Percentiles rank a stretch among this genome's conserved stretches.
Evolutionary conservation across 805 yeast species (phyloP).

Genomic region (Candida andamanensis): DNA sequence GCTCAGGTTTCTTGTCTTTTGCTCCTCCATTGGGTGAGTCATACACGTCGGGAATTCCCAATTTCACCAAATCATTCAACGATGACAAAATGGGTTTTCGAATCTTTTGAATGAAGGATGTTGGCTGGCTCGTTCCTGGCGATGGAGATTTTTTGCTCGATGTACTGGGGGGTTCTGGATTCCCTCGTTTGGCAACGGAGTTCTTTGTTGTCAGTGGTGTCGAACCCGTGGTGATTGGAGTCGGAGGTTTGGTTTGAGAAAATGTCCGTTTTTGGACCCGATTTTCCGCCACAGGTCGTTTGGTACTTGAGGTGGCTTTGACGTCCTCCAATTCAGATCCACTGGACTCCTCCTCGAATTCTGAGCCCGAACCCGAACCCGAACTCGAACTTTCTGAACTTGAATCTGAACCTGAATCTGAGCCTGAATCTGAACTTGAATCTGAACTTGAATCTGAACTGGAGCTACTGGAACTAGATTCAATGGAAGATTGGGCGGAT

Average conservation of each 20-base stretch:
- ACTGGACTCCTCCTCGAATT: not conserved
- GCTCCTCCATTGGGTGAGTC: too few species aligned
- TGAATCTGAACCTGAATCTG: conserved; percentile 3
- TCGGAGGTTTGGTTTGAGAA: too few species aligned
- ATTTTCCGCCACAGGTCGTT: too few species aligned
- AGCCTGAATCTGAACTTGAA: conserved; percentile 2
- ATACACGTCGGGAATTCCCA: conserved; percentile 69
- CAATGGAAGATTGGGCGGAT: too few species aligned
- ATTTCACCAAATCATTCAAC: conserved; percentile 52
- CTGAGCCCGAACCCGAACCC: conserved; percentile 2
- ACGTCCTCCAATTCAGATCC: not conserved
- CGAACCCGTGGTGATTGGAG: not conserved
- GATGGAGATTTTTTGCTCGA: too few species aligned
- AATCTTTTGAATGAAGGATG: conserved; percentile 6
- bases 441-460: conserved; percentile 3
- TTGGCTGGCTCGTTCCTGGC: too few species aligned
- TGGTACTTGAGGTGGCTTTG: not conserved
- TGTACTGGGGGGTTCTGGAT: too few species aligned
- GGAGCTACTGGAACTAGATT: conserved; percentile 1
- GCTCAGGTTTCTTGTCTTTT: conserved; percentile 32
- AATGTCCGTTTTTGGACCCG: too few species aligned
- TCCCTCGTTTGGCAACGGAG: too few species aligned
- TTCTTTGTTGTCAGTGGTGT: not conserved
- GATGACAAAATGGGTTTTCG: conserved; percentile 43
- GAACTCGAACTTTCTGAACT: conserved; percentile 3